Conservation (phyloP, 495 filamentous ascomycete species). For the Aspergillus coremiiformis region DNA sequence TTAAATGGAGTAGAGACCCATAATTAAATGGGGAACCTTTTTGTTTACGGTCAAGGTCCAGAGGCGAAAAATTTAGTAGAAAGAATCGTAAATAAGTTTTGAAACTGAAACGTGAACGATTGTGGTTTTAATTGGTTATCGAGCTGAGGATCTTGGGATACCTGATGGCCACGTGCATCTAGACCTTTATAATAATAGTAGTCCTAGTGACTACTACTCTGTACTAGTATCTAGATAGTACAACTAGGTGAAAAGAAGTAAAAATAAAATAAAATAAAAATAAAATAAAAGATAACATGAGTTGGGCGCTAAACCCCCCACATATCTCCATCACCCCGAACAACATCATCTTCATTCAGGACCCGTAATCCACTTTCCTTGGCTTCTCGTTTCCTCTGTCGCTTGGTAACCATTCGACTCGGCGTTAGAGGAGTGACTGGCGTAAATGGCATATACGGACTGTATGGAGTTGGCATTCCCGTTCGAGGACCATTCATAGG, state of each 20-base stretch:
- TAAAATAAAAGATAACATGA: background rate
- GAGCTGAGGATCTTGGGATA: no score
- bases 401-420: slow-evolving; percentile 60
- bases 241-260: background rate
- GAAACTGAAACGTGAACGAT: no score
- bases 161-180: no score
- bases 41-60: no score
- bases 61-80: no score
- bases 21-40: no score
- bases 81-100: no score
- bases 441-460: slow-evolving; percentile 85
- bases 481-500: slow-evolving; percentile 56
- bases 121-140: no score
- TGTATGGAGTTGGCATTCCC: slow-evolving; percentile 74
- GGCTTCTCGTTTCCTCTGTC: slow-evolving; percentile 57
- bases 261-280: background rate
- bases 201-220: no score
- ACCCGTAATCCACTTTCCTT: slow-evolving; percentile 34
- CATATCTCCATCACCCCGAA: slow-evolving; percentile 48
- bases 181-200: no score
- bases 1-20: background rate
- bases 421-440: slow-evolving; percentile 85
- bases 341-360: slow-evolving; percentile 41
- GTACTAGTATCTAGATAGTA: no score
- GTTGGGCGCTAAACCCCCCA: slow-evolving; percentile 43